Evolutionary conservation across 192 early-diverging fungal species (phyloP), one percentile per base, ranked within the genome.

Genomic region (Podila epicladia): DNA sequence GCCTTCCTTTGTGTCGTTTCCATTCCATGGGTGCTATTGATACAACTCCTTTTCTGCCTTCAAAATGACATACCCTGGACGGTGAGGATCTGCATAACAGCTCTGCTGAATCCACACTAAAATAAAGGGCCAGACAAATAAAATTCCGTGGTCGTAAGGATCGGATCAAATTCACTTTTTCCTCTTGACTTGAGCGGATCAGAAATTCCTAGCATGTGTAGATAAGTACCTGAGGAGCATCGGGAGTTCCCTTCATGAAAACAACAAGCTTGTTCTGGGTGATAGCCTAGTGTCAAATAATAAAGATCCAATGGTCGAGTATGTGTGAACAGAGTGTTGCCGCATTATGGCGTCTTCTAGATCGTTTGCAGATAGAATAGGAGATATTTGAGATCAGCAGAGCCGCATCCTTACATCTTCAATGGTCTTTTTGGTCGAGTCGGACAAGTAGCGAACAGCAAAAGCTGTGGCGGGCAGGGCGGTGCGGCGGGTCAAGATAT

Each of bases 181-280:
- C 11, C 2, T 29, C 45, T 13, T 13, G 15, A 65, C 5, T 48
- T 53, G 20, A 11, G 15, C 17, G 32, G 37, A 50, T 65, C 24
- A 29, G 15, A 65, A 49, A 53, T 19, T 9, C 9, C 22, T 13
- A 31, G 58, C 19, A 17, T 32, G 17, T 55, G 24, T 35, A 26
- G 59, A 9, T 13, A 50, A 26, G 64, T 89, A 93, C 92, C 92
- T 94, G 88, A 38, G 97, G 97, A 35, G 90, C 88, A 65, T 97
- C 91, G 62, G 95, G 94, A 60, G 95, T 96, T 82, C 97, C 97
- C 85, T 99, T 99, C 96, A 99, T 98, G 74, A 97, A 99, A 38
- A 99, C 91, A 57, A 94, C 86, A 5, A 98, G 86, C 68, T 93
- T 90, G 83, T 90, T 92, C 6, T 86, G 66, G 41, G 85, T 85